phyloP scores from a whole-genome alignment of 2,329 filamentous ascomycete species.

The Phialocephala sp. region DNA sequence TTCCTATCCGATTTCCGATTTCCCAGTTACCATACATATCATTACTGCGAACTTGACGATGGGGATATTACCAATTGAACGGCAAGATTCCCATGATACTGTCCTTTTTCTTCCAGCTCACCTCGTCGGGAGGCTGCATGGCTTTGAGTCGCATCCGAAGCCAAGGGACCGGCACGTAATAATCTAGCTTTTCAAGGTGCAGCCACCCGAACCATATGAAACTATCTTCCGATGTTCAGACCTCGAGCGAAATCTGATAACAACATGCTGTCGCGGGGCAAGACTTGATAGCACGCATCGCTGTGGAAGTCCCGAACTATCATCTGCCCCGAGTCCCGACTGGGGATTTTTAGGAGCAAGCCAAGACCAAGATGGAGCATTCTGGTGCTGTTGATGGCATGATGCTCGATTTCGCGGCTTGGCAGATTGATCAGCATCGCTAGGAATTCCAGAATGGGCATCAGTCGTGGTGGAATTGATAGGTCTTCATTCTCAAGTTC shows the following conservation, averaged over 20 bases:
- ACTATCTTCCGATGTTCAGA: background rate
- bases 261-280: background rate
- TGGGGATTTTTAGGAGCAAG: background rate
- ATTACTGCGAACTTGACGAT: too few relatives aligned
- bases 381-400: background rate
- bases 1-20: too few relatives aligned
- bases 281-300: background rate
- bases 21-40: too few relatives aligned
- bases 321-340: background rate
- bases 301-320: background rate
- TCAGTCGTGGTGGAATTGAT: background rate
- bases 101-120: background rate
- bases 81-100: too few relatives aligned
- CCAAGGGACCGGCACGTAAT: background rate
- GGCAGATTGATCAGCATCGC: too few relatives aligned
- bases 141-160: background rate
- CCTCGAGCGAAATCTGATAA: conserved; percentile 1
- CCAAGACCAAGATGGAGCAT: background rate
- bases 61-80: too few relatives aligned
- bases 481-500: too few relatives aligned
- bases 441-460: background rate
- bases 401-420: conserved; percentile 4
- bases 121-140: background rate
- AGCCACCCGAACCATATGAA: background rate
- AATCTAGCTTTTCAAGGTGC: background rate